These are phyloP conservation scores for Pichia exigua DNA, from an alignment of 805 yeast species.

Conservation along the genomic window DNA sequence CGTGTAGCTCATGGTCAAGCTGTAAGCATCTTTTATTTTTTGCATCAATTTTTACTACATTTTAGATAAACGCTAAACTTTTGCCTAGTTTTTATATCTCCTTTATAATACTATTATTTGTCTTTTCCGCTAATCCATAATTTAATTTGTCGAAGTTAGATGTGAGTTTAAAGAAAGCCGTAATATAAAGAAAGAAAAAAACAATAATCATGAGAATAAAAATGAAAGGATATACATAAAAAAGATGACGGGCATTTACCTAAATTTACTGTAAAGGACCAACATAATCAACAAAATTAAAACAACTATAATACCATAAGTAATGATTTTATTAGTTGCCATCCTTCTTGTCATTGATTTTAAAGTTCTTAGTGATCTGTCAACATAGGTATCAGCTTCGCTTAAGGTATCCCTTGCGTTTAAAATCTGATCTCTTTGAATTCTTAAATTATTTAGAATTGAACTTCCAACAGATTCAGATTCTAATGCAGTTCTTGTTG, in stretches of 20 bases:
- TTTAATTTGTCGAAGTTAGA: not conserved
- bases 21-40: not conserved
- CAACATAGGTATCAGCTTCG: conserved; percentile 91
- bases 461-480: conserved; percentile 89
- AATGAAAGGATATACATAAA: not conserved
- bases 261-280: conserved; percentile 77
- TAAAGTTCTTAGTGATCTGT: conserved; percentile 77
- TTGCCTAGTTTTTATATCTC: not conserved
- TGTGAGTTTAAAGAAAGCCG: not conserved
- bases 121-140: not conserved
- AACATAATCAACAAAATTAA: conserved; percentile 72
- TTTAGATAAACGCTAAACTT: not conserved
- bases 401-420: conserved; percentile 79
- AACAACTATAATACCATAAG: conserved; percentile 87
- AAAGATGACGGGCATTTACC: conserved; percentile 37
- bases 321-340: conserved; percentile 84
- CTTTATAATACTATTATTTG: not conserved
- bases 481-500: conserved; percentile 85
- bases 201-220: not conserved
- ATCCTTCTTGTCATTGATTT: conserved; percentile 87
- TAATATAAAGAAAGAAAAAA: not conserved
- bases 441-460: conserved; percentile 77
- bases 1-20: no score
- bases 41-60: not conserved
- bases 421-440: conserved; percentile 87